These are phyloP conservation scores for Ceratocystis variospora DNA, from an alignment of 2,329 filamentous ascomycete genomes.

Conservation along the genomic window DNA sequence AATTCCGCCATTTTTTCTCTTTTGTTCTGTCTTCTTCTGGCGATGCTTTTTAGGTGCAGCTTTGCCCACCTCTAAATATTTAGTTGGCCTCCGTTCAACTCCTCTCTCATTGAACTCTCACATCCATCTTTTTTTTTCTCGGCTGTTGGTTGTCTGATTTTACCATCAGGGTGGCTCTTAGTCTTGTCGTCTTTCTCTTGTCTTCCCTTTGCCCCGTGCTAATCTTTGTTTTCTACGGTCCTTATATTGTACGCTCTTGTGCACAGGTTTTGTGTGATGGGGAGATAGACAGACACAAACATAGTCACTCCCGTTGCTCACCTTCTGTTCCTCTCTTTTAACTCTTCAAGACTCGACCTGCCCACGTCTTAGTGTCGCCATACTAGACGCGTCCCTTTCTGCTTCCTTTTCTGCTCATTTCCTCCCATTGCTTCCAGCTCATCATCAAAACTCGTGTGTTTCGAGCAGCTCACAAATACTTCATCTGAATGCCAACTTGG, in stretches of 20 bases:
- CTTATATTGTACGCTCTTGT: constrained; percentile 3
- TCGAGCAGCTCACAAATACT: no score
- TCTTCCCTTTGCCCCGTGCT: neutral
- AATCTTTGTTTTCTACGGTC: constrained; percentile 9
- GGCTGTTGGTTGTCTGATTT: neutral
- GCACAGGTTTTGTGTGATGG: neutral
- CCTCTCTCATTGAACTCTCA: neutral
- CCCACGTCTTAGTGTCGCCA: no score
- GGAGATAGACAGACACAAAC: no score
- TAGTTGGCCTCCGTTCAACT: constrained; percentile 2
- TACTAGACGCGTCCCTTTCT: no score
- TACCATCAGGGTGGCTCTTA: neutral
- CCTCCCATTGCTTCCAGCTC: no score
- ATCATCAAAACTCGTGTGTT: no score
- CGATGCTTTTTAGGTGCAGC: constrained; percentile 17
- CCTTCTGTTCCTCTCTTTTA: neutral
- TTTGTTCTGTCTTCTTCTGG: neutral
- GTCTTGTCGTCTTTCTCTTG: neutral
- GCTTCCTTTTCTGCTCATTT: no score
- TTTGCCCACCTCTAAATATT: constrained; percentile 11
- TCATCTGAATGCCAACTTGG: no score
- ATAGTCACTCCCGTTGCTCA: neutral
- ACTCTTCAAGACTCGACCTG: no score
- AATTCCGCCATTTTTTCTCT: neutral
- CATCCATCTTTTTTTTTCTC: neutral